phyloP scores from a whole-genome alignment of 768 basidiomycete species.

The Hortiboletus flavorubellus region DNA sequence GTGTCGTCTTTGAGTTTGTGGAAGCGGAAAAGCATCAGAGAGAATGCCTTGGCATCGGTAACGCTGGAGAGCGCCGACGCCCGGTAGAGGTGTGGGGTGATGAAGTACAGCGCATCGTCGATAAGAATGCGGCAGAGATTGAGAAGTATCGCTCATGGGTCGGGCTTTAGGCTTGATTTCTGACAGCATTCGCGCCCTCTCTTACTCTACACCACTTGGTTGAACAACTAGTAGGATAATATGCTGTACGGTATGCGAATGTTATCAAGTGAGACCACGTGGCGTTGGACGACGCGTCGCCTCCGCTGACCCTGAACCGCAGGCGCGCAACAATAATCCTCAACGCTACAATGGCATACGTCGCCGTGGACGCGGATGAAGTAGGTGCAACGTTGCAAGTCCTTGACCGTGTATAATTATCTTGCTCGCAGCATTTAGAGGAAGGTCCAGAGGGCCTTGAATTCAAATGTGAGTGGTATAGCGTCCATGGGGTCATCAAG shows the following conservation, averaged over 20 bases:
- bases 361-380: conserved; percentile 69
- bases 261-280: not conserved
- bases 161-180: conserved; percentile 6
- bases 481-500: not conserved
- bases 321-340: not conserved
- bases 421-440: conserved; percentile 45
- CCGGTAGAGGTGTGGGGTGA: conserved; percentile 70
- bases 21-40: conserved; percentile 69
- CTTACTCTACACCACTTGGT: too few relatives aligned
- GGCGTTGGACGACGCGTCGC: not conserved
- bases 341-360: conserved; percentile 55
- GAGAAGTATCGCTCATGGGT: conserved; percentile 54
- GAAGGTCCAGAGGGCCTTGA: conserved; percentile 68
- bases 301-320: not conserved
- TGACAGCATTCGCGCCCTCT: not conserved
- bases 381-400: conserved; percentile 35
- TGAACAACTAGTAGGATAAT: too few relatives aligned
- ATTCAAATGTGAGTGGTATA: conserved; percentile 56
- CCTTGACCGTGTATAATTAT: not conserved
- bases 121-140: conserved; percentile 57
- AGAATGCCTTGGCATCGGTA: conserved; percentile 35
- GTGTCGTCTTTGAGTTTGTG: conserved; percentile 75
- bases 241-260: too few relatives aligned
- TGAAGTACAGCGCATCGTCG: conserved; percentile 56
- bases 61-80: conserved; percentile 11